phyloP scores from a whole-genome alignment of 805 yeast species.

The Monosporozyma aquatica region DNA sequence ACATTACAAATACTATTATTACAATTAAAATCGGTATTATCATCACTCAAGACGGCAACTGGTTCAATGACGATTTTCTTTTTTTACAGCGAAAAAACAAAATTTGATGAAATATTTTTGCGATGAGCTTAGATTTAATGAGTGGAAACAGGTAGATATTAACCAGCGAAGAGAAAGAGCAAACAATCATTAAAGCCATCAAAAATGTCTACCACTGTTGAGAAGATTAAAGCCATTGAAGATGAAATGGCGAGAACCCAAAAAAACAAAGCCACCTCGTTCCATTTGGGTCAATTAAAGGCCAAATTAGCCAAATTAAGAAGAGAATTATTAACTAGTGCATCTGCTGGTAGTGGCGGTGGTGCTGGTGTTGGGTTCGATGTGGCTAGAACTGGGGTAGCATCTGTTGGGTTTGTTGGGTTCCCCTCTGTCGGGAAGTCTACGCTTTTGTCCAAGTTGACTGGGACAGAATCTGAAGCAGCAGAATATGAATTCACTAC shows the following conservation, averaged over 20 bases:
- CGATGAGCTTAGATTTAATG: conserved; percentile 6
- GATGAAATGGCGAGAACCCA: conserved; percentile 98
- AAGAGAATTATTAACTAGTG: conserved; percentile 74
- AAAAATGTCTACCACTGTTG: conserved; percentile 57
- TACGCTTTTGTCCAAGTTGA: conserved; percentile 75
- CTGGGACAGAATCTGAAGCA: conserved; percentile 96
- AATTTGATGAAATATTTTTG: background rate
- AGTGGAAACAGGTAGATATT: background rate
- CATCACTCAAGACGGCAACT: background rate
- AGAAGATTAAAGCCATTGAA: conserved; percentile 78
- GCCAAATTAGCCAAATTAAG: conserved; percentile 93
- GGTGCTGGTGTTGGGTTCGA: conserved; percentile 93
- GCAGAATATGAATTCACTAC: conserved; percentile 98
- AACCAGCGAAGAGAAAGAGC: too few species aligned
- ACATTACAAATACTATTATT: background rate
- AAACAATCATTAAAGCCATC: background rate
- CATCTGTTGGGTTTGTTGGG: conserved; percentile 95
- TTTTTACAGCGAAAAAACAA: too few species aligned
- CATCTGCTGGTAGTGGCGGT: conserved; percentile 71
- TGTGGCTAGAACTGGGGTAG: conserved; percentile 98
- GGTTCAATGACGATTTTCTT: background rate
- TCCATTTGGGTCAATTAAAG: conserved; percentile 93
- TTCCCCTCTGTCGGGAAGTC: conserved; percentile 90
- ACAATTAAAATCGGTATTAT: background rate
- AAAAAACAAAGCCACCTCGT: conserved; percentile 94